These are phyloP conservation scores for Corylus heterophylla DNA, from an alignment of 306 rosid species.

Conservation along the genomic window DNA sequence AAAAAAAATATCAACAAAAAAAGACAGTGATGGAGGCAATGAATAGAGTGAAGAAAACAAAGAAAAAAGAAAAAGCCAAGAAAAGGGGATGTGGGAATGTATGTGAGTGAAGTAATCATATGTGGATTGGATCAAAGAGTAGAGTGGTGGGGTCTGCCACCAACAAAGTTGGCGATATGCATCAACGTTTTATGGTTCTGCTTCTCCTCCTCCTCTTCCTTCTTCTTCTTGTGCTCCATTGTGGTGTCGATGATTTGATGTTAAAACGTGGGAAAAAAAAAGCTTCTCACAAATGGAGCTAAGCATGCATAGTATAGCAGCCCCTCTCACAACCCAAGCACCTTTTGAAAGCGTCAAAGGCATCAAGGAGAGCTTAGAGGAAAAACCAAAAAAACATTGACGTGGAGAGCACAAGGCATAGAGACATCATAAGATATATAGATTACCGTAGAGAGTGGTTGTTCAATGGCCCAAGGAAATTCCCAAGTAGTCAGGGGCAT, in stretches of 20 bases:
- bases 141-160: constrained; percentile 30
- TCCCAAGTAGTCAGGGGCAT: too few relatives aligned
- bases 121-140: not conserved
- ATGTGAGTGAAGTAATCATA: not conserved
- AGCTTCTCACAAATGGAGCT: not conserved
- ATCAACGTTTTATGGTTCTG: constrained; percentile 11
- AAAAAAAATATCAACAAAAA: constrained; percentile 15
- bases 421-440: too few relatives aligned
- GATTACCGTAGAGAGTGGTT: too few relatives aligned
- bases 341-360: not conserved
- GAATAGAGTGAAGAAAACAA: constrained; percentile 2
- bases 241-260: constrained; percentile 15
- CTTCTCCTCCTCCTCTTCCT: too few relatives aligned
- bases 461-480: too few relatives aligned
- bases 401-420: not conserved
- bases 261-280: not conserved
- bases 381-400: not conserved
- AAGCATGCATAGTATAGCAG: too few relatives aligned
- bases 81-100: constrained; percentile 3
- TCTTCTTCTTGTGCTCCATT: not conserved
- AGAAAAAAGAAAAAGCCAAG: not conserved
- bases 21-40: constrained; percentile 20
- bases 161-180: constrained; percentile 17
- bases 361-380: too few relatives aligned
- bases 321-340: not conserved